Evolutionary conservation across 495 filamentous ascomycete species (phyloP), one percentile per base, ranked within the genome.

Genomic region (Bryoglossum gracile): DNA sequence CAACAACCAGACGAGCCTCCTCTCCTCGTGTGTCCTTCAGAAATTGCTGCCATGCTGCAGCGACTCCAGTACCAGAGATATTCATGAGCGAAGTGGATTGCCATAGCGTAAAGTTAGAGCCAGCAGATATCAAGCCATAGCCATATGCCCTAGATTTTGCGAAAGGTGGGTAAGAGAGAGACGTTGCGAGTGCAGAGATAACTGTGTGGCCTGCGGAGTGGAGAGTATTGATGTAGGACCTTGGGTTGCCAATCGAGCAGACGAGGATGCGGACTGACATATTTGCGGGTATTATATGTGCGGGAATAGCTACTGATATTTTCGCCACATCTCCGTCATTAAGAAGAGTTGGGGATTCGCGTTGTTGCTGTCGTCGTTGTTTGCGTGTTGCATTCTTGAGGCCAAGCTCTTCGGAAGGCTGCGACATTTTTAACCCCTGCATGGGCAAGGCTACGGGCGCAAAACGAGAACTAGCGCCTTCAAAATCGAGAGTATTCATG

Each of bases 131-230:
- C 47, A 62, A 57, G 17, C 68, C 65, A 22, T 66, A 64, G 52
- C 59, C 62, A 43, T 66, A 58, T 17, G 44, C 33, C 26, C 62
- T 58, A 48, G 57, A 61, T 56, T 63, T 66, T 3, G 25, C 43
- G 47, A 78, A 74, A 28, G 68, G 53, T 3, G 67, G 62, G 21
- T 64, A 65, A 42, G 48, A 59, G 9, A 86, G 70, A 24, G 59
- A 55, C 2, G 62, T 63, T 6, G 48, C 56, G 13, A 83, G 54
- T 18, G 69, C 61, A 18, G 73, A 62, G 56, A 86, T 71, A 24
- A 87, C 69, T 42, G 70, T 66, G 63, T 87, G 83, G 40, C 84
- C 85, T 37, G 85, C 82, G 53, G 71, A 80, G 64, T 89, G 85
- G 17, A 84, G 79, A 28, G 84, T 89, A 50, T 69, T 66, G 44